A percentile compares a stretch with the other conserved stretches of the same genome.
These are phyloP conservation scores for Aegilops bicornis DNA, from an alignment of 176 grass and related monocot genomes.

Conservation along the genomic window DNA sequence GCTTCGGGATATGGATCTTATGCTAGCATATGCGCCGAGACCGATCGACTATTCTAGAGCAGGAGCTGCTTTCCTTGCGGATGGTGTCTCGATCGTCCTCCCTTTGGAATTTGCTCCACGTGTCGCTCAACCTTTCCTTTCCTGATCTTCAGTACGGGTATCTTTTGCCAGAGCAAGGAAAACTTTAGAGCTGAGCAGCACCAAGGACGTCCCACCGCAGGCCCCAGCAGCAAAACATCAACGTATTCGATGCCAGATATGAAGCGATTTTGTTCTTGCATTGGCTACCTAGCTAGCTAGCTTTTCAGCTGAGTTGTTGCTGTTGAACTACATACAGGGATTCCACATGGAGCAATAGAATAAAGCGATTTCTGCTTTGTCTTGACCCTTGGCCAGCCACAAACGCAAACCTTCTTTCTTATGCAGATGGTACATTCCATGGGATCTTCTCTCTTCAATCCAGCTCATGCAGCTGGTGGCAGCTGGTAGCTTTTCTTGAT, in stretches of 20 bases:
- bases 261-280: slow-evolving; percentile 30
- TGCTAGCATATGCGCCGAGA: no score
- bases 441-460: slow-evolving; percentile 39
- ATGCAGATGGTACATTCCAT: slow-evolving; percentile 37
- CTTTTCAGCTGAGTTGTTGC: neutral
- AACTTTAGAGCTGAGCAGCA: no score
- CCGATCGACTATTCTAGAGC: no score
- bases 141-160: neutral
- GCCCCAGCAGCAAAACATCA: neutral
- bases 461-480: neutral
- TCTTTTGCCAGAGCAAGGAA: neutral
- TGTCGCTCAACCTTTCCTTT: slow-evolving; percentile 1
- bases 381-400: neutral
- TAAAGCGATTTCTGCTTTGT: neutral
- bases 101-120: slow-evolving; percentile 22
- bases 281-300: neutral
- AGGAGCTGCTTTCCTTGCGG: neutral
- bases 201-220: neutral
- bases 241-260: neutral
- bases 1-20: no score
- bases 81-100: neutral
- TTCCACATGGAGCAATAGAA: slow-evolving; percentile 27
- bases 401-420: neutral
- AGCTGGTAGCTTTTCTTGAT: slow-evolving; percentile 7
- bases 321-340: neutral